Percentiles rank a stretch among this genome's conserved stretches.
phyloP scores from a whole-genome alignment of 352 stramenopile genomes.

The Sclerospora graminicola region DNA sequence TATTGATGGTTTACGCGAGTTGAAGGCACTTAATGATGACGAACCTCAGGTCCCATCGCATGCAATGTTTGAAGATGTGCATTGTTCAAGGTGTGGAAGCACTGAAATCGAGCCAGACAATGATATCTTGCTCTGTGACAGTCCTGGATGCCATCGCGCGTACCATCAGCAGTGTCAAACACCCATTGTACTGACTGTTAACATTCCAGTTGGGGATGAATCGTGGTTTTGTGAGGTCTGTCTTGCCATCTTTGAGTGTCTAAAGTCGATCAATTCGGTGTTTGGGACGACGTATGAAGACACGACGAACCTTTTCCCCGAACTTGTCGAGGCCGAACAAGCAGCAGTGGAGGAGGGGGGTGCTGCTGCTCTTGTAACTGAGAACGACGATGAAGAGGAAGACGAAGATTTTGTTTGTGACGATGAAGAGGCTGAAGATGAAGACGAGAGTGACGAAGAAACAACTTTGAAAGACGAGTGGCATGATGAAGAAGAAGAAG shows the following conservation, averaged over 20 bases:
- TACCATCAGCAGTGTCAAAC: slow-evolving; percentile 77
- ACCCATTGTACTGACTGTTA: slow-evolving; percentile 39
- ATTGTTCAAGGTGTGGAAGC: slow-evolving; percentile 60
- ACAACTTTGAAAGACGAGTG: neutral
- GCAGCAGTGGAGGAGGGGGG: slow-evolving; percentile 3
- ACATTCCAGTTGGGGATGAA: slow-evolving; percentile 52
- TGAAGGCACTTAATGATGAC: slow-evolving; percentile 26
- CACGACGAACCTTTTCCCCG: slow-evolving; percentile 38
- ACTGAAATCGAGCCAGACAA: slow-evolving; percentile 62
- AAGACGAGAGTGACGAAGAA: slow-evolving; percentile 11
- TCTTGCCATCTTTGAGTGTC: slow-evolving; percentile 60
- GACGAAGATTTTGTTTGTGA: slow-evolving; percentile 40
- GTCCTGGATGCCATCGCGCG: slow-evolving; percentile 50
- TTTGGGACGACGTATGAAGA: slow-evolving; percentile 63
- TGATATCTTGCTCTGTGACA: slow-evolving; percentile 81
- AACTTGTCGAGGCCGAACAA: slow-evolving; percentile 30
- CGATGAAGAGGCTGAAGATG: slow-evolving; percentile 19
- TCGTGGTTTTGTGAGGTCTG: slow-evolving; percentile 80
- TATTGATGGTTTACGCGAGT: slow-evolving; percentile 28
- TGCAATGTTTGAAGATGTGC: slow-evolving; percentile 41
- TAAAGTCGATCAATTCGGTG: slow-evolving; percentile 73
- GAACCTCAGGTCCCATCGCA: slow-evolving; percentile 48
- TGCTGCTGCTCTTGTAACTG: slow-evolving; percentile 7
- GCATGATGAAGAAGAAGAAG: slow-evolving; percentile 12
- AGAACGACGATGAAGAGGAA: slow-evolving; percentile 39